A percentile compares a stretch with the other conserved stretches of the same genome.
Conservation (phyloP, 2,329 filamentous ascomycete species). For the Aspergillus ochraceoroseus region DNA sequence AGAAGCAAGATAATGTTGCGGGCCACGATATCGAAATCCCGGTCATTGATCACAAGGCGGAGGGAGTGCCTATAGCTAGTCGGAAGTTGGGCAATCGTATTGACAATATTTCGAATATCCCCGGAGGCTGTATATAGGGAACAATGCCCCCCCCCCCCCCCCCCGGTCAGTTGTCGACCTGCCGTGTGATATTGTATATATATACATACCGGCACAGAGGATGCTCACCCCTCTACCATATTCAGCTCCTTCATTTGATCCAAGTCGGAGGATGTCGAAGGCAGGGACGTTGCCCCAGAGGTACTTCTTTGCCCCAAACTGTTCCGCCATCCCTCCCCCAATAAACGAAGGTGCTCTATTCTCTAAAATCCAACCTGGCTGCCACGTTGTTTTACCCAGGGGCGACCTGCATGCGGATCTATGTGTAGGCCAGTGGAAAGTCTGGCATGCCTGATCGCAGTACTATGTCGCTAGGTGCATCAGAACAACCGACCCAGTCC, state of each 20-base stretch:
- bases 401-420: conserved; percentile 1
- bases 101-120: conserved; percentile 44
- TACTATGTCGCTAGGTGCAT: too few relatives aligned
- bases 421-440: conserved; percentile 8
- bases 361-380: conserved; percentile 3
- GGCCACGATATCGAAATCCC: conserved; percentile 36
- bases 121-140: conserved; percentile 43
- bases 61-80: conserved; percentile 23
- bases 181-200: neutral
- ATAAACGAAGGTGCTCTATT: too few relatives aligned
- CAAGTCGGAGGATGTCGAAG: conserved; percentile 36
- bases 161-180: too few relatives aligned
- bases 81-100: conserved; percentile 37
- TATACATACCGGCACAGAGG: conserved; percentile 34
- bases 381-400: conserved; percentile 5
- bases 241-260: conserved; percentile 28
- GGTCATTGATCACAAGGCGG: conserved; percentile 40
- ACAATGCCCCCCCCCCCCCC: too few relatives aligned
- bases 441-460: conserved; percentile 10
- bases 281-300: conserved; percentile 45
- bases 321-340: too few relatives aligned
- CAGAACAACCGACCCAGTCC: too few relatives aligned
- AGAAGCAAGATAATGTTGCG: conserved; percentile 43
- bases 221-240: conserved; percentile 24
- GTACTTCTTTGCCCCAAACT: conserved; percentile 26